phyloP scores from a whole-genome alignment of 441 rosid species.

The Cnidoscolus chayamansa region DNA sequence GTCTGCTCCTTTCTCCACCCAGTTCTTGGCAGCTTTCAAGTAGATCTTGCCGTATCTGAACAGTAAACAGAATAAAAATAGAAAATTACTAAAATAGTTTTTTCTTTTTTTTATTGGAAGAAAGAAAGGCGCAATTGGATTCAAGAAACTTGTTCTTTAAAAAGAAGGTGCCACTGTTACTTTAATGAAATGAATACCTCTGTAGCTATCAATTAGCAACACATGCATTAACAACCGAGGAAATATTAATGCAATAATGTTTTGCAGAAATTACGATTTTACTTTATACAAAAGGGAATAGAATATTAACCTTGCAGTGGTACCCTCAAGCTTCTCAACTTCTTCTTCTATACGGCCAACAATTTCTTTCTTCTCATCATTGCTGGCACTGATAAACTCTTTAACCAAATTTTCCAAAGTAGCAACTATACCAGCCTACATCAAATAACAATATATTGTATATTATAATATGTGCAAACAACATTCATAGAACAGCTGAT shows the following conservation, averaged over 20 bases:
- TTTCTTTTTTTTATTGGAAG: not conserved
- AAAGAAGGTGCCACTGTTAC: not conserved
- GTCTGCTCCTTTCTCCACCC: slow-evolving; percentile 65
- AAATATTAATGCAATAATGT: not conserved
- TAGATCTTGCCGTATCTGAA: slow-evolving; percentile 60
- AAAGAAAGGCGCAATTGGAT: not conserved
- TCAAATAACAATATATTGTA: slow-evolving; percentile 3
- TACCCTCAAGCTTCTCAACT: slow-evolving; percentile 67
- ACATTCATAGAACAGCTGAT: not conserved
- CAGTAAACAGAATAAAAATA: not conserved
- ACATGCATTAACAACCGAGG: not conserved
- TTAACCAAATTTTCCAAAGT: slow-evolving; percentile 69
- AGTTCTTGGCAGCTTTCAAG: slow-evolving; percentile 63
- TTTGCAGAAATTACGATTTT: too few relatives aligned
- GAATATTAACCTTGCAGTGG: slow-evolving; percentile 46
- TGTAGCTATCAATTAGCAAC: not conserved
- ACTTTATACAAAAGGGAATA: not conserved
- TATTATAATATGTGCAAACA: not conserved
- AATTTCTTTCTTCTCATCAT: slow-evolving; percentile 67
- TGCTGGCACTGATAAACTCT: slow-evolving; percentile 65
- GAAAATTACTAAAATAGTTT: not conserved
- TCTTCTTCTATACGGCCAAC: slow-evolving; percentile 66
- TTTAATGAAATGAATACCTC: not conserved
- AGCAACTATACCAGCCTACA: slow-evolving; percentile 79
- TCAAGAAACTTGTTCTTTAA: not conserved